These are phyloP conservation scores for Calonectria pteridis DNA, from an alignment of 2,329 filamentous ascomycete species.

Conservation along the genomic window DNA sequence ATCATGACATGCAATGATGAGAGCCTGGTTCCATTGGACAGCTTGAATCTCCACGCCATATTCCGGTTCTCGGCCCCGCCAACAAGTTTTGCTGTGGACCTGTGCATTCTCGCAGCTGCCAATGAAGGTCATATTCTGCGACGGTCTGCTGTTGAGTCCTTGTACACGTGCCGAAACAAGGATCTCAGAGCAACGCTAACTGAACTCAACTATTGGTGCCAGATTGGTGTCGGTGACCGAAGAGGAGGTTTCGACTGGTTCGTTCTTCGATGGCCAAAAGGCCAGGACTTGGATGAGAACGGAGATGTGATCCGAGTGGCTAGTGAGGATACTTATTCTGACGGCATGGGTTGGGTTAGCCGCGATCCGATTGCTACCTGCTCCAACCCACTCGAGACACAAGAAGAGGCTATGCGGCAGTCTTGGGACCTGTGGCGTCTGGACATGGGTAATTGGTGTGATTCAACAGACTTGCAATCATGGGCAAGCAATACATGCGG, in stretches of 20 bases:
- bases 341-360: conserved; percentile 82
- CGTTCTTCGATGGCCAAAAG: conserved; percentile 80
- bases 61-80: conserved; percentile 80
- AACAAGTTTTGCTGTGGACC: conserved; percentile 78
- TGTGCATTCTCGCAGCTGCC: conserved; percentile 84
- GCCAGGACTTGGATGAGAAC: conserved; percentile 75
- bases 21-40: conserved; percentile 79
- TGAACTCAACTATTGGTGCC: conserved; percentile 96
- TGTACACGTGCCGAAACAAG: conserved; percentile 76
- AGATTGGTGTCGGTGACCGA: conserved; percentile 92
- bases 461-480: conserved; percentile 52
- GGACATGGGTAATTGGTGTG: conserved; percentile 70
- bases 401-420: conserved; percentile 75
- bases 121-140: conserved; percentile 87
- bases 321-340: conserved; percentile 82
- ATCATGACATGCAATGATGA: conserved; percentile 97
- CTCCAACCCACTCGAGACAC: conserved; percentile 55
- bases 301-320: conserved; percentile 81
- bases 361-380: conserved; percentile 66
- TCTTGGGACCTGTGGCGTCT: conserved; percentile 77
- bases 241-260: conserved; percentile 93
- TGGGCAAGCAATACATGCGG: conserved; percentile 51
- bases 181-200: conserved; percentile 86
- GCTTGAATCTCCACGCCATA: conserved; percentile 85
- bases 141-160: conserved; percentile 73